Base-by-base conservation (phyloP, 2,329 filamentous ascomycete species). In the Microcyclospora pomicola region DNA sequence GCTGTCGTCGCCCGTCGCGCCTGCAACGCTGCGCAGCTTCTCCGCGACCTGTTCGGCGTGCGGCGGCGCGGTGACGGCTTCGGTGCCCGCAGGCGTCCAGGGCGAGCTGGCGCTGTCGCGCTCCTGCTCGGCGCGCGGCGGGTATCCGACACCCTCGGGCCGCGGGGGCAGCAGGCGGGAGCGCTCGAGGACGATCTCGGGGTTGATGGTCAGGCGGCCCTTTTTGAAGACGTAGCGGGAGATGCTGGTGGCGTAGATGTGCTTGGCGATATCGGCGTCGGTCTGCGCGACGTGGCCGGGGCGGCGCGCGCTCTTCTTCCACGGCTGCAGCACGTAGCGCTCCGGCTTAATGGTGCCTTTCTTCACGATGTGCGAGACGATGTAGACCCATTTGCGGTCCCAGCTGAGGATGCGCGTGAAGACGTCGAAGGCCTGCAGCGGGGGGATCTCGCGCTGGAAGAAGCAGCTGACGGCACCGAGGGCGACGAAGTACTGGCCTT, bases 191-290 rank as follows among this genome's bases (percentile, higher is more conserved):
- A 88, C 68, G 34, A 82, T 68, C 48, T 86, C 80, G 0, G 91
- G 87, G 46, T 87, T 76, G 3, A 96, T 75, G 0, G 88, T 96
- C 51, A 91, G 68, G 15, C 88, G 69, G 1, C 66, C 67, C 43
- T 63, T 63, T 52, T 70, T 70, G 42, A 68, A 61, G 2, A 69
- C 67, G 43, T 70, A 70, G 35, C 66, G 61, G 1, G 67, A 61
- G 28, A 70, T 55, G 6, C 60, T 64, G n/a, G 63, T 68, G 7
- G 66, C 66, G 44, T 61, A 68, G n/a, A 70, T 58, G 9, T 63
- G 58, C 31, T 61, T 59, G 42, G 58, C 58, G 15, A 67, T 42
- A 32, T 55, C 52, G 35, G 49, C 40, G 38, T 51, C 19, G 48
- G 46, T 36, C 44, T 43, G 38, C 43, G 42, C 42, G 30, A 42